Evolutionary conservation across 1,284 basidiomycete species (phyloP).

Genomic region (Ganoderma multipileum): DNA sequence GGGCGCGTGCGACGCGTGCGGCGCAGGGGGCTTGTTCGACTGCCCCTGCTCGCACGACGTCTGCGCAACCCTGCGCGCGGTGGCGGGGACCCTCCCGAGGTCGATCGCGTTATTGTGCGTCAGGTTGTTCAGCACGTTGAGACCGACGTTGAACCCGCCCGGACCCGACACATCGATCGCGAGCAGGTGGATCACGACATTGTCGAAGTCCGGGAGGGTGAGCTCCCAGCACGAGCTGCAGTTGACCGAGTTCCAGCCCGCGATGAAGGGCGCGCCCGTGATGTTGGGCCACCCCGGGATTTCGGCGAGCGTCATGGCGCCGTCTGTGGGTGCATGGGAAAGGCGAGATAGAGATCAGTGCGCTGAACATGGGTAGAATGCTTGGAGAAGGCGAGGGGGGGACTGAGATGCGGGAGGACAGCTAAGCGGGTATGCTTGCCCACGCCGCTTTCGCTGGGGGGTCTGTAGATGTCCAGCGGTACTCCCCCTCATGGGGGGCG

Average conservation of each 20-base stretch:
- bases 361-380: background rate
- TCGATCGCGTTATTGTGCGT: constrained; percentile 27
- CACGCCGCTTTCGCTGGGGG: no score
- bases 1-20: background rate
- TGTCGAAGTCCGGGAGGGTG: constrained; percentile 38
- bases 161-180: constrained; percentile 50
- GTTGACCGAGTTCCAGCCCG: constrained; percentile 47
- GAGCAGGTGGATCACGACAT: constrained; percentile 45
- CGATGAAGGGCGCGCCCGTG: constrained; percentile 51
- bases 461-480: no score
- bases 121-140: constrained; percentile 32
- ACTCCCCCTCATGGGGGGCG: background rate
- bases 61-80: constrained; percentile 23
- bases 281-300: constrained; percentile 58
- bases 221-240: constrained; percentile 58
- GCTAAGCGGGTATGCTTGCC: no score
- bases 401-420: no score
- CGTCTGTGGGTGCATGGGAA: constrained; percentile 14
- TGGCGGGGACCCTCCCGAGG: constrained; percentile 29
- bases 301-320: constrained; percentile 51
- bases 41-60: constrained; percentile 10
- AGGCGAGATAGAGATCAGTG: background rate
- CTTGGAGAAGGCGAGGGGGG: background rate
- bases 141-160: constrained; percentile 43
- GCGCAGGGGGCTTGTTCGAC: background rate